Conservation (phyloP, 257 asterid species). For the Misopates orontium region DNA sequence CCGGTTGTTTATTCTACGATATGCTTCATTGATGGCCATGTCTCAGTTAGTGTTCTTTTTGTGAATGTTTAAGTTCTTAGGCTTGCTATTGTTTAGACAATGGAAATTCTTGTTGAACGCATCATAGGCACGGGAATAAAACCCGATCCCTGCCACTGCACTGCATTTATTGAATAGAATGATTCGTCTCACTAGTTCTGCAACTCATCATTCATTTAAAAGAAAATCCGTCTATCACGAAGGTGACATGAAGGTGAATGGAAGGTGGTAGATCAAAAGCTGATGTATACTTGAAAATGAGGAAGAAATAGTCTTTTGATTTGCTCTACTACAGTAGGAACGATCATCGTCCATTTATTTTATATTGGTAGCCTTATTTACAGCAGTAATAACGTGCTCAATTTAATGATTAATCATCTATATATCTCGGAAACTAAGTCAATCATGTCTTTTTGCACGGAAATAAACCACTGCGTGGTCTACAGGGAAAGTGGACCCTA, state of each 20-base stretch:
- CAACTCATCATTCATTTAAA: slow-evolving; percentile 2
- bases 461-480: too few relatives aligned
- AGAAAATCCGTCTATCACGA: neutral
- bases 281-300: neutral
- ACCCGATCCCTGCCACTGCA: too few relatives aligned
- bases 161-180: neutral
- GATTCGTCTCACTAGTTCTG: neutral
- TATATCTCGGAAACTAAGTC: too few relatives aligned
- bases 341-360: neutral
- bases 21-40: slow-evolving; percentile 20
- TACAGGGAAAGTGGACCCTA: neutral
- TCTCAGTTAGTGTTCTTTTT: neutral
- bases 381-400: too few relatives aligned
- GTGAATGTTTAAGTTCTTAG: neutral
- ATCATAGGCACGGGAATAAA: too few relatives aligned
- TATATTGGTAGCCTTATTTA: too few relatives aligned
- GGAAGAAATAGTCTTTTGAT: neutral
- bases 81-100: neutral
- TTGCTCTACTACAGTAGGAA: neutral
- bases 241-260: slow-evolving; percentile 14
- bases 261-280: neutral
- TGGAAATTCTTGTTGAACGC: slow-evolving; percentile 1
- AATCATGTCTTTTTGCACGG: too few relatives aligned
- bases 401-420: too few relatives aligned
- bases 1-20: slow-evolving; percentile 10